These are phyloP conservation scores for Lepiota venenata DNA, from an alignment of 768 basidiomycete species.

Conservation along the genomic window DNA sequence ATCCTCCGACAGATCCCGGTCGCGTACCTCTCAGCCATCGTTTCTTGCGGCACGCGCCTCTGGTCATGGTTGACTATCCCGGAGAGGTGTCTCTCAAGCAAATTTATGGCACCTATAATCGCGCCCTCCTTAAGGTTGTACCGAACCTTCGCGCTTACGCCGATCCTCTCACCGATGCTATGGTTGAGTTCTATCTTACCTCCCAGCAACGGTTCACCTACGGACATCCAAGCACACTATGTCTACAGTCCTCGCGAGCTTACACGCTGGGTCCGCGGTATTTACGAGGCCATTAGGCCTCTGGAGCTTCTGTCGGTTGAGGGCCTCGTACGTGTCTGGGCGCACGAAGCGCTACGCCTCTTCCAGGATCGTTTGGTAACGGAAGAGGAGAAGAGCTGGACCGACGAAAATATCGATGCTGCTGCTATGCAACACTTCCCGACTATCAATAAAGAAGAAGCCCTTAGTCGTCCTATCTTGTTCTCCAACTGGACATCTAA, in stretches of 20 bases:
- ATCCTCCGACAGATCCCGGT: conserved; percentile 98
- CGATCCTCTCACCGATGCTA: conserved; percentile 93
- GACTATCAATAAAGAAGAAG: conserved; percentile 83
- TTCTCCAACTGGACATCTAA: conserved; percentile 99
- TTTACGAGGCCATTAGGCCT: conserved; percentile 95
- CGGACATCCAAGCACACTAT: conserved; percentile 97
- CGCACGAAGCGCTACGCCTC: conserved; percentile 93
- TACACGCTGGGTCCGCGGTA: conserved; percentile 95
- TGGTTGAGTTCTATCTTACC: conserved; percentile 93
- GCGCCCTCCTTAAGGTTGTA: conserved; percentile 92
- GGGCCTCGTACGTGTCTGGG: conserved; percentile 96
- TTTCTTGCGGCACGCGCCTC: conserved; percentile 95
- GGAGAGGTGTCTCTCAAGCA: conserved; percentile 96
- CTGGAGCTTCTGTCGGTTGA: conserved; percentile 92
- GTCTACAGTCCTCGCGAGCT: conserved; percentile 99
- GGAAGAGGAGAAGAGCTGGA: conserved; percentile 93
- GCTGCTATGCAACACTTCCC: conserved; percentile 91
- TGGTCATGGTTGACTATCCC: conserved; percentile 99
- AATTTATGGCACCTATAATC: conserved; percentile 97
- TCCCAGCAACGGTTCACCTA: conserved; percentile 94
- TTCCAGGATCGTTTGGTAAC: conserved; percentile 97
- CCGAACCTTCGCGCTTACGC: conserved; percentile 91
- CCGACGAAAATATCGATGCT: conserved; percentile 86
- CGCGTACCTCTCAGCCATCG: conserved; percentile 97
- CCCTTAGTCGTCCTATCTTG: conserved; percentile 83